phyloP scores from a whole-genome alignment of 257 asterid genomes.

The Penstemon eatonii region DNA sequence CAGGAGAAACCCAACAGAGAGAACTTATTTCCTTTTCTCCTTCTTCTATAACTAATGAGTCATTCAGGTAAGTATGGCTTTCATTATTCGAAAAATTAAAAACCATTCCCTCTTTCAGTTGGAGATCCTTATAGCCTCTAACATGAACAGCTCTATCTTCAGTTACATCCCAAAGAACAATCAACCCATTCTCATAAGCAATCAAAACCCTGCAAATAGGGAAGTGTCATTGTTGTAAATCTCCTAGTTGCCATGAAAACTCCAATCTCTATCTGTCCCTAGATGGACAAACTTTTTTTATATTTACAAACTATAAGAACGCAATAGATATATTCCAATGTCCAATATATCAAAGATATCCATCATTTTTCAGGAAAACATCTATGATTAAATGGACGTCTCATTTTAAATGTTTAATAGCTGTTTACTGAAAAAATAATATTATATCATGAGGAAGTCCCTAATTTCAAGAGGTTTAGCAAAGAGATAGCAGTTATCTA shows the following conservation, averaged over 20 bases:
- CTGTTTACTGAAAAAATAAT: not conserved
- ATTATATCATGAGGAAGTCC: not conserved
- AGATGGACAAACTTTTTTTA: slow-evolving; percentile 10
- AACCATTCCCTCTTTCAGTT: slow-evolving; percentile 51
- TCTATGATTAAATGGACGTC: not conserved
- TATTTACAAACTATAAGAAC: not conserved
- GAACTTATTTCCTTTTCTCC: slow-evolving; percentile 87
- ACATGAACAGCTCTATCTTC: slow-evolving; percentile 78
- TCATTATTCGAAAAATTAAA: slow-evolving; percentile 48
- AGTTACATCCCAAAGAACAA: slow-evolving; percentile 89
- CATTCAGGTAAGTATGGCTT: slow-evolving; percentile 36
- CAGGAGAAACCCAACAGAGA: slow-evolving; percentile 92
- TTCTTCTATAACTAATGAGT: slow-evolving; percentile 56
- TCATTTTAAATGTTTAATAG: not conserved
- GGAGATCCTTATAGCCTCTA: slow-evolving; percentile 66
- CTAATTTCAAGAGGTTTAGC: slow-evolving; percentile 2
- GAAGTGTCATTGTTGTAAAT: slow-evolving; percentile 13
- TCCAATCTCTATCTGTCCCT: slow-evolving; percentile 9
- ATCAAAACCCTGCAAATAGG: slow-evolving; percentile 68
- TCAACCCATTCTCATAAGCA: slow-evolving; percentile 87
- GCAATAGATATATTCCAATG: not conserved
- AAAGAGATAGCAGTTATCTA: not conserved
- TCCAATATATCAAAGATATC: slow-evolving; percentile 2
- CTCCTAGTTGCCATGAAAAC: slow-evolving; percentile 2
- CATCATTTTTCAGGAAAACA: not conserved